A percentile compares a stretch with the other conserved stretches of the same genome.
These are phyloP conservation scores for Pachyrhizus erosus DNA, from an alignment of 306 rosid species.

Conservation along the genomic window DNA sequence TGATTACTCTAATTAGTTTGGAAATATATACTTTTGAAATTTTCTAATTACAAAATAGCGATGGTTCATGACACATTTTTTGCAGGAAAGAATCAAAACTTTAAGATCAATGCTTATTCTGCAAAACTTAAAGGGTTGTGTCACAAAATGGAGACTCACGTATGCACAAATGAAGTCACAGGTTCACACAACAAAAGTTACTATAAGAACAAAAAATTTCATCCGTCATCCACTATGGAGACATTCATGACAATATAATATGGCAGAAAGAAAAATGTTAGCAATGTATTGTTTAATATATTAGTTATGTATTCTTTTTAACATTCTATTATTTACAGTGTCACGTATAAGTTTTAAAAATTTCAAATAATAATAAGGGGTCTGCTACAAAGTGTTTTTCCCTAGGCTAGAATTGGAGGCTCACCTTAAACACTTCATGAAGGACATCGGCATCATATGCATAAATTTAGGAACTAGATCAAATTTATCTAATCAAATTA, in stretches of 20 bases:
- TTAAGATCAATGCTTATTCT: neutral
- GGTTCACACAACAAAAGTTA: neutral
- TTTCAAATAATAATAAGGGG: neutral
- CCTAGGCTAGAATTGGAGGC: neutral
- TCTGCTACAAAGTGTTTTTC: neutral
- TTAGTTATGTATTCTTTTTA: neutral
- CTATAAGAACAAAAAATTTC: neutral
- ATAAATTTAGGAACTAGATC: neutral
- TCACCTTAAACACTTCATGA: neutral
- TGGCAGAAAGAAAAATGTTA: neutral
- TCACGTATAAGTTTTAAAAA: neutral
- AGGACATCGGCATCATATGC: neutral
- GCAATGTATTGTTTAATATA: no score
- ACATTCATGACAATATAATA: neutral
- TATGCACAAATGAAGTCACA: neutral
- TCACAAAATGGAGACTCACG: conserved; percentile 52
- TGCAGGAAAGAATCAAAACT: neutral
- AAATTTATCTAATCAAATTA: neutral
- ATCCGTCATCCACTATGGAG: neutral
- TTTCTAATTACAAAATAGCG: neutral
- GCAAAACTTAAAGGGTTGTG: conserved; percentile 57
- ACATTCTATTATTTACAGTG: neutral
- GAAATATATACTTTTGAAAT: neutral
- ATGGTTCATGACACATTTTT: neutral
- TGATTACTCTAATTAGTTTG: neutral